These are phyloP conservation scores for Cercospora zeae-maydis DNA, from an alignment of 2,329 filamentous ascomycete genomes.

Conservation along the genomic window DNA sequence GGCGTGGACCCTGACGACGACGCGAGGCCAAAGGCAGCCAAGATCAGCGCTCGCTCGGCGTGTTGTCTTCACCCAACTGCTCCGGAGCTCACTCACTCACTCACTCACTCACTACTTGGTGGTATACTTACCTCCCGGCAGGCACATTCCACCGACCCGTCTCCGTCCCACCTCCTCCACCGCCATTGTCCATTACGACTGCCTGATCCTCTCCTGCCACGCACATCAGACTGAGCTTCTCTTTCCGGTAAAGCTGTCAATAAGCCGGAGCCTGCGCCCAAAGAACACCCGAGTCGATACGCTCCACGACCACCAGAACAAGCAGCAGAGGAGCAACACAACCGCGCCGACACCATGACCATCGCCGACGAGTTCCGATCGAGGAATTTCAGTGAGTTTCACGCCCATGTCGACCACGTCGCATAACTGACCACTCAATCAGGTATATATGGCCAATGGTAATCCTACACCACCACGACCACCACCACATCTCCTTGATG, in stretches of 20 bases:
- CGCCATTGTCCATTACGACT: neutral
- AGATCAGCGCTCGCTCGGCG: neutral
- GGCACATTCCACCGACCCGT: neutral
- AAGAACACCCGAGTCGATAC: neutral
- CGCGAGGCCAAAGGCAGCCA: neutral
- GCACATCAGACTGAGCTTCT: neutral
- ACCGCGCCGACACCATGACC: slow-evolving; percentile 48
- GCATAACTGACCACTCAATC: slow-evolving; percentile 10
- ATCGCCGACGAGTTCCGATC: slow-evolving; percentile 61
- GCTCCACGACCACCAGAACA: neutral
- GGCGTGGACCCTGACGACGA: neutral
- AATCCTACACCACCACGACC: slow-evolving; percentile 29
- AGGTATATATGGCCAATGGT: slow-evolving; percentile 70
- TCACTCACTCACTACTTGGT: no score
- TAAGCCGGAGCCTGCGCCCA: neutral
- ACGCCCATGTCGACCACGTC: neutral
- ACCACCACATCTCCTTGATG: neutral
- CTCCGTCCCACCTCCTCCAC: neutral
- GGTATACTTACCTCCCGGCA: no score
- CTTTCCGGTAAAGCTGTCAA: neutral
- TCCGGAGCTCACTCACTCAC: no score
- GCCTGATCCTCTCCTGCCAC: neutral
- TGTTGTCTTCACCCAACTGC: neutral
- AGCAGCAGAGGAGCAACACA: neutral
- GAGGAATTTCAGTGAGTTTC: slow-evolving; percentile 61